phyloP scores from a whole-genome alignment of 176 grass and related monocot genomes.

The Melocanna baccifera region DNA sequence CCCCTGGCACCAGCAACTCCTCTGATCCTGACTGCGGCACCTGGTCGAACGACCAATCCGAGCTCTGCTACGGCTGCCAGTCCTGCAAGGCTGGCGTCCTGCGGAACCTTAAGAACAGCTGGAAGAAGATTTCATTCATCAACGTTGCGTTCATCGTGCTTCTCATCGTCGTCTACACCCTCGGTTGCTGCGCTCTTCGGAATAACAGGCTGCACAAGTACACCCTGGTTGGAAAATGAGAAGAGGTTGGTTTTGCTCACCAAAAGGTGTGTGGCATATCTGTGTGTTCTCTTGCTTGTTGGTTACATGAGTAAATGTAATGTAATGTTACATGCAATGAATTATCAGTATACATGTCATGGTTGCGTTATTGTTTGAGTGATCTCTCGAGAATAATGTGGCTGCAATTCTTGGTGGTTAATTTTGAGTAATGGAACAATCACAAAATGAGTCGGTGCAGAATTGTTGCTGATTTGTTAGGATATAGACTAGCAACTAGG shows the following conservation, averaged over 20 bases:
- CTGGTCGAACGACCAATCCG: slow-evolving; percentile 36
- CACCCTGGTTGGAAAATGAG: slow-evolving; percentile 32
- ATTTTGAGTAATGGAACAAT: background rate
- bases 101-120: slow-evolving; percentile 44
- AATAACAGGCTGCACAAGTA: slow-evolving; percentile 46
- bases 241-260: background rate
- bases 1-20: background rate
- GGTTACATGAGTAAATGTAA: background rate
- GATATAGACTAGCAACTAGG: too few relatives aligned
- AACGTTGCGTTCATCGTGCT: slow-evolving; percentile 13
- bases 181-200: slow-evolving; percentile 40
- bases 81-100: slow-evolving; percentile 53
- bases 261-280: background rate
- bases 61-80: slow-evolving; percentile 43
- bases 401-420: background rate
- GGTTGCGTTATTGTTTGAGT: background rate
- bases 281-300: background rate
- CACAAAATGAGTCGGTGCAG: background rate
- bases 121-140: slow-evolving; percentile 41
- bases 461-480: background rate
- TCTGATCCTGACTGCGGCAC: slow-evolving; percentile 9
- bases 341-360: slow-evolving; percentile 1
- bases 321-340: background rate
- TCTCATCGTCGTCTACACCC: slow-evolving; percentile 27
- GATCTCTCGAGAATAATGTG: background rate